Conservation (phyloP, 1,139 yeast genomes). For the Kurtzmaniella quercitrusa region DNA sequence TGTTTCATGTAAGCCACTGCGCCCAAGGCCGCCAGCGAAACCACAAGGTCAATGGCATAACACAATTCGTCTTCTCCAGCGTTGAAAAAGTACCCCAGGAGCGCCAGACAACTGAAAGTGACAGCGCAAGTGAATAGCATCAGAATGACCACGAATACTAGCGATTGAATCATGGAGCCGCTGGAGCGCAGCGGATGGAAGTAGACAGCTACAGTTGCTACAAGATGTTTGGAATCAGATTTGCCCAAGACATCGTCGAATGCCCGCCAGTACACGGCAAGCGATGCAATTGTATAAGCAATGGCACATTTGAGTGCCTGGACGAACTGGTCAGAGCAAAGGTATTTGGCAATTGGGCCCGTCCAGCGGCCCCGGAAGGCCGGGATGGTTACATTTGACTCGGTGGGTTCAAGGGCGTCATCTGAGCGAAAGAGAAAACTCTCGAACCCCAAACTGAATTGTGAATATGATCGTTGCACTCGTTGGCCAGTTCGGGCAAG, state of each 20-base stretch:
- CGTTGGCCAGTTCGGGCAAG: slow-evolving; percentile 38
- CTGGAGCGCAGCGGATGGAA: slow-evolving; percentile 78
- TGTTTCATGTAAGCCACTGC: slow-evolving; percentile 67
- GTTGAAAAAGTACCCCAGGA: slow-evolving; percentile 46
- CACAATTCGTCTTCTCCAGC: slow-evolving; percentile 49
- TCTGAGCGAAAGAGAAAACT: slow-evolving; percentile 9
- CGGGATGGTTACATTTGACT: neutral
- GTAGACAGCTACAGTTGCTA: slow-evolving; percentile 80
- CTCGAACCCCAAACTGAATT: slow-evolving; percentile 17
- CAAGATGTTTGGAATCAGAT: slow-evolving; percentile 74
- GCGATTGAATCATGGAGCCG: slow-evolving; percentile 78
- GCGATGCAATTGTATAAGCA: slow-evolving; percentile 68
- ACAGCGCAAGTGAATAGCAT: slow-evolving; percentile 54
- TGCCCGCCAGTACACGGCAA: slow-evolving; percentile 66
- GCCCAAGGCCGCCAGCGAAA: slow-evolving; percentile 57
- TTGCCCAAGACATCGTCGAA: slow-evolving; percentile 56
- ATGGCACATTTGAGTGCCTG: slow-evolving; percentile 61
- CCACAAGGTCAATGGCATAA: slow-evolving; percentile 51
- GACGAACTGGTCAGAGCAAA: slow-evolving; percentile 7
- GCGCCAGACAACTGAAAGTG: slow-evolving; percentile 50
- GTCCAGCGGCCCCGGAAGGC: neutral
- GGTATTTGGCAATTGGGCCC: neutral
- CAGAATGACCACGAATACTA: slow-evolving; percentile 56
- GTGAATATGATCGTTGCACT: slow-evolving; percentile 30
- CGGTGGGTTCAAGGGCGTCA: neutral